phyloP scores from a whole-genome alignment of 1,139 yeast species.

The Suhomyces coccinellae region DNA sequence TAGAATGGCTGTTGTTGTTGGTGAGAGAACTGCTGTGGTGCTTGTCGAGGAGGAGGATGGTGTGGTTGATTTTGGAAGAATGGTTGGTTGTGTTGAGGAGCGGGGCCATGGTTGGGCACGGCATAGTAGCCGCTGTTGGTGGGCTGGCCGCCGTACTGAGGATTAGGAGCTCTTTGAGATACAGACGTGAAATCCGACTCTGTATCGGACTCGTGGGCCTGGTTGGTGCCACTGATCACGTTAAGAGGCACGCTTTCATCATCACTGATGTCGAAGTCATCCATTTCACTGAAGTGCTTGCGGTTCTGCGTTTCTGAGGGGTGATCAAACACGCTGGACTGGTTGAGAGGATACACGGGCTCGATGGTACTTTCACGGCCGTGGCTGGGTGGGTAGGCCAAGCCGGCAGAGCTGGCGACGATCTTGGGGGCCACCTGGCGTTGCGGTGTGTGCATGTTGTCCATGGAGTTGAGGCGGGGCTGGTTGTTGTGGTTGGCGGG shows the following conservation, averaged over 20 bases:
- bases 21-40: background rate
- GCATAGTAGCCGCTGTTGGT: conserved; percentile 14
- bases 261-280: conserved; percentile 28
- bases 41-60: conserved; percentile 13
- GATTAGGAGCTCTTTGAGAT: conserved; percentile 76
- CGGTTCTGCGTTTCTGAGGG: conserved; percentile 51
- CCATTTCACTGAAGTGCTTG: conserved; percentile 48
- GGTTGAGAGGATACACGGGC: conserved; percentile 13
- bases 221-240: background rate
- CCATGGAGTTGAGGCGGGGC: conserved; percentile 8
- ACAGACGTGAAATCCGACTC: conserved; percentile 75
- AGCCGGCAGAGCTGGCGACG: conserved; percentile 29
- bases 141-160: conserved; percentile 37
- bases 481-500: background rate
- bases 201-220: conserved; percentile 26
- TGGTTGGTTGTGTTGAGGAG: conserved; percentile 12
- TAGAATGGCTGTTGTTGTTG: conserved; percentile 10
- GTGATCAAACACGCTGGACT: conserved; percentile 42
- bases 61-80: conserved; percentile 15
- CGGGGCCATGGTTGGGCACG: conserved; percentile 13
- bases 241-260: conserved; percentile 15
- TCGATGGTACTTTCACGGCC: conserved; percentile 13
- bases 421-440: conserved; percentile 34
- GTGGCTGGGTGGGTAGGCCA: conserved; percentile 18
- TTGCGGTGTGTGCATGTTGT: conserved; percentile 7